Percentiles rank a stretch among this genome's conserved stretches.
phyloP scores from a whole-genome alignment of 1,139 yeast species.

The Blastobotrys illinoisensis region DNA sequence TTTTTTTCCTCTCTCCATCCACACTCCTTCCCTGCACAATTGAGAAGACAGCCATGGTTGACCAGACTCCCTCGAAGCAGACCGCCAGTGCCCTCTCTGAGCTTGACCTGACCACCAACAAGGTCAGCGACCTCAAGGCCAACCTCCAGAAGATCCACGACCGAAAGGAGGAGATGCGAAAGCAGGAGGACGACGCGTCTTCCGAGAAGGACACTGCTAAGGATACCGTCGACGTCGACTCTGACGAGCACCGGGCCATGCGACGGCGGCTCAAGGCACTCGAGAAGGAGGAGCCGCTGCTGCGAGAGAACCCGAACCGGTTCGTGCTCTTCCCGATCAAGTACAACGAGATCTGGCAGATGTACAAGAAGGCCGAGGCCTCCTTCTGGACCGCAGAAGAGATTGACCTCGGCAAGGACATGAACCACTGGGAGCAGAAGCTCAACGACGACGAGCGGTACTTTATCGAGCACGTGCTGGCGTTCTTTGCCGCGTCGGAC shows the following conservation, averaged over 20 bases:
- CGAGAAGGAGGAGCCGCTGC: conserved; percentile 86
- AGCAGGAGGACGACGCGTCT: conserved; percentile 3
- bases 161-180: conserved; percentile 11
- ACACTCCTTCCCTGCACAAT: conserved; percentile 9
- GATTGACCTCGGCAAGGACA: conserved; percentile 89
- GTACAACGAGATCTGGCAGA: conserved; percentile 98
- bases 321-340: conserved; percentile 96
- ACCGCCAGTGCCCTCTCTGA: conserved; percentile 34
- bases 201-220: conserved; percentile 18
- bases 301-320: conserved; percentile 79
- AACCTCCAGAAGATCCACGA: conserved; percentile 16
- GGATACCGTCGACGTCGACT: conserved; percentile 13
- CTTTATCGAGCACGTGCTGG: conserved; percentile 85
- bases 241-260: conserved; percentile 19
- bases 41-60: conserved; percentile 16
- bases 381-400: conserved; percentile 99
- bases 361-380: conserved; percentile 98
- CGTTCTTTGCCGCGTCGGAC: conserved; percentile 98
- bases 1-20: conserved; percentile 1
- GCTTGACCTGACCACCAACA: conserved; percentile 26
- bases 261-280: conserved; percentile 51
- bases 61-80: conserved; percentile 37
- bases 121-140: conserved; percentile 22
- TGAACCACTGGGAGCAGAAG: conserved; percentile 80
- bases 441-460: conserved; percentile 85